These are phyloP conservation scores for Lophiotrema nucula DNA, from an alignment of 495 filamentous ascomycete genomes.

Conservation along the genomic window DNA sequence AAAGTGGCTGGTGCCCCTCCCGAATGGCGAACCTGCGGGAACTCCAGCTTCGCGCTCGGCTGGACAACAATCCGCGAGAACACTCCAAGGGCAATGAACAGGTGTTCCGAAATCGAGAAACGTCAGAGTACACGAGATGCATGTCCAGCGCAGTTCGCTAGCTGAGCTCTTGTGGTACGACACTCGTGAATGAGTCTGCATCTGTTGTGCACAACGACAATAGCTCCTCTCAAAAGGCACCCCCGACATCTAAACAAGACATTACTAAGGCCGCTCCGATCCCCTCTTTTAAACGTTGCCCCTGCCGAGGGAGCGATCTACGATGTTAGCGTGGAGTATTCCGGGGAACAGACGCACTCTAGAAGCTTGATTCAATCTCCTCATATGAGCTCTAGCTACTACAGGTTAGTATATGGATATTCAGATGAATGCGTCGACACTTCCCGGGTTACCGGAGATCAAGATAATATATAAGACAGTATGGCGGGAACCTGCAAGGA, in stretches of 20 bases:
- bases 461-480: background rate
- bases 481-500: background rate
- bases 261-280: background rate
- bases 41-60: background rate
- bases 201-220: too few relatives aligned
- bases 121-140: too few relatives aligned
- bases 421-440: background rate
- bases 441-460: slow-evolving; percentile 19
- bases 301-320: slow-evolving; percentile 16
- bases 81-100: background rate
- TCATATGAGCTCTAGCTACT: slow-evolving; percentile 1
- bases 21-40: background rate
- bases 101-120: background rate
- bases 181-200: too few relatives aligned
- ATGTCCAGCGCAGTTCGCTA: too few relatives aligned
- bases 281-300: background rate
- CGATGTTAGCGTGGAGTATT: background rate
- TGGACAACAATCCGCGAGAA: background rate
- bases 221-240: too few relatives aligned
- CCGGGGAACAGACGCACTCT: slow-evolving; percentile 10
- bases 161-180: too few relatives aligned
- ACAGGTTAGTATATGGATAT: background rate
- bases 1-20: background rate
- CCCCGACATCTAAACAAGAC: too few relatives aligned
- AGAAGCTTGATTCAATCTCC: slow-evolving; percentile 14